phyloP scores from a whole-genome alignment of 2,329 filamentous ascomycete genomes.

The Colletotrichum caudatum region DNA sequence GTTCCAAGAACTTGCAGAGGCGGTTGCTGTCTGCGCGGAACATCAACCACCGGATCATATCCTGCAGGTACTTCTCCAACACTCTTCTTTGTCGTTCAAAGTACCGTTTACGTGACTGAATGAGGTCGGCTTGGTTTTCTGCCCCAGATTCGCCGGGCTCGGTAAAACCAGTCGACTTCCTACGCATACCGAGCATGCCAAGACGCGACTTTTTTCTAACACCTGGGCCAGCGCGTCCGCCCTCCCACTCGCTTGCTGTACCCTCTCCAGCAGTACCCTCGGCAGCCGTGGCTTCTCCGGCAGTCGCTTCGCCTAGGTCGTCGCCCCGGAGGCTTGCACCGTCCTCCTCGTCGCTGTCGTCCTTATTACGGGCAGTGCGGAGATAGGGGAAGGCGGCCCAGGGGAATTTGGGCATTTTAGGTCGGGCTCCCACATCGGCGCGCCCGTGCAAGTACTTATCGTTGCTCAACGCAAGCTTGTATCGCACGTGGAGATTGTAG shows the following conservation, averaged over 20 bases:
- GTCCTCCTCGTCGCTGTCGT: constrained; percentile 84
- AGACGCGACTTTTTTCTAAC: constrained; percentile 64
- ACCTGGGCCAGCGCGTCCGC: constrained; percentile 40
- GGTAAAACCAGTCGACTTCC: constrained; percentile 64
- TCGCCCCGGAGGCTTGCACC: constrained; percentile 54
- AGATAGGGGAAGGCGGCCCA: constrained; percentile 91
- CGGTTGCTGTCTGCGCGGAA: constrained; percentile 96
- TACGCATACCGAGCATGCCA: constrained; percentile 64
- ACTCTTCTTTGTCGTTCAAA: constrained; percentile 86
- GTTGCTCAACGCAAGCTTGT: constrained; percentile 87
- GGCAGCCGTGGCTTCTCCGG: constrained; percentile 54
- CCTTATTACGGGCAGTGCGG: constrained; percentile 81
- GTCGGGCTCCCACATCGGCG: constrained; percentile 73
- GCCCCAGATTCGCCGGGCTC: constrained; percentile 59
- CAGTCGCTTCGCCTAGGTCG: constrained; percentile 57
- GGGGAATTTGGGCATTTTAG: constrained; percentile 91
- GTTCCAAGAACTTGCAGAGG: constrained; percentile 93
- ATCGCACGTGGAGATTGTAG: constrained; percentile 91
- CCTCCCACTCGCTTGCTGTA: constrained; percentile 51
- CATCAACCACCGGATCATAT: constrained; percentile 96
- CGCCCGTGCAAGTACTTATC: constrained; percentile 83
- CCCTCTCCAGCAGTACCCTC: constrained; percentile 68
- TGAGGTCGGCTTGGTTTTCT: constrained; percentile 57
- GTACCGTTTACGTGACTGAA: constrained; percentile 66
- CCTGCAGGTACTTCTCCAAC: constrained; percentile 89